These are phyloP conservation scores for Groenewaldozyma tartarivorans DNA, from an alignment of 805 yeast genomes.

Conservation along the genomic window DNA sequence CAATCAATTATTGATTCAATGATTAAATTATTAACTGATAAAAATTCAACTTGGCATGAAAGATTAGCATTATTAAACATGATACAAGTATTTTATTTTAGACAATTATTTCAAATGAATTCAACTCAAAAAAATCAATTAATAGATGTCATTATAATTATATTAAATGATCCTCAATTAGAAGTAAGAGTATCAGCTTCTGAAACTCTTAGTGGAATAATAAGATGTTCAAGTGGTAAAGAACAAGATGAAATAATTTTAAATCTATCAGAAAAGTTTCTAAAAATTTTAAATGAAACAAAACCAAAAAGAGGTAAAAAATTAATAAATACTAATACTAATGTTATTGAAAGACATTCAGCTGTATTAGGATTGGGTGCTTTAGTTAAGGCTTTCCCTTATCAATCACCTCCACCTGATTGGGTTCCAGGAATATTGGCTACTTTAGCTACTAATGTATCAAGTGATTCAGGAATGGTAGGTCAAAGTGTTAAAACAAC, in stretches of 20 bases:
- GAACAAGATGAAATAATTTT: conserved; percentile 32
- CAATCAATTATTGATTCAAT: conserved; percentile 36
- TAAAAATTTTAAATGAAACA: conserved; percentile 33
- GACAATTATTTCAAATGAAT: conserved; percentile 50
- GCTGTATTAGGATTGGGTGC: conserved; percentile 87
- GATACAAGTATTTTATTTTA: conserved; percentile 62
- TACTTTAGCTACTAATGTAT: conserved; percentile 58
- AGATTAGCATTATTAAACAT: conserved; percentile 56
- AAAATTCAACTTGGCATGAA: conserved; percentile 48
- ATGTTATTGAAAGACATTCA: conserved; percentile 50
- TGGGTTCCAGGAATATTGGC: conserved; percentile 79
- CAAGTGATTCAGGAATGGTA: conserved; percentile 64
- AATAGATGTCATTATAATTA: conserved; percentile 40
- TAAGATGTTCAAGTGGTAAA: conserved; percentile 50
- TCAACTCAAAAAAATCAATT: conserved; percentile 39
- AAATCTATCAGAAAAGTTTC: conserved; percentile 36
- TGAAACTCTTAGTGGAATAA: conserved; percentile 64
- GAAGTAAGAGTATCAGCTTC: conserved; percentile 73
- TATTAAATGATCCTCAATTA: conserved; percentile 53
- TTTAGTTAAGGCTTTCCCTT: conserved; percentile 80
- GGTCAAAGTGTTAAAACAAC: conserved; percentile 78
- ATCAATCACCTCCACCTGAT: conserved; percentile 77
- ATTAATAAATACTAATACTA: neutral
- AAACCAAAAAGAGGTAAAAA: conserved; percentile 9
- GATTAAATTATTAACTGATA: conserved; percentile 27